Evolutionary conservation across 1,284 basidiomycete species (phyloP), one percentile per base, ranked within the genome.

Genomic region (Rhodotorula sp.): DNA sequence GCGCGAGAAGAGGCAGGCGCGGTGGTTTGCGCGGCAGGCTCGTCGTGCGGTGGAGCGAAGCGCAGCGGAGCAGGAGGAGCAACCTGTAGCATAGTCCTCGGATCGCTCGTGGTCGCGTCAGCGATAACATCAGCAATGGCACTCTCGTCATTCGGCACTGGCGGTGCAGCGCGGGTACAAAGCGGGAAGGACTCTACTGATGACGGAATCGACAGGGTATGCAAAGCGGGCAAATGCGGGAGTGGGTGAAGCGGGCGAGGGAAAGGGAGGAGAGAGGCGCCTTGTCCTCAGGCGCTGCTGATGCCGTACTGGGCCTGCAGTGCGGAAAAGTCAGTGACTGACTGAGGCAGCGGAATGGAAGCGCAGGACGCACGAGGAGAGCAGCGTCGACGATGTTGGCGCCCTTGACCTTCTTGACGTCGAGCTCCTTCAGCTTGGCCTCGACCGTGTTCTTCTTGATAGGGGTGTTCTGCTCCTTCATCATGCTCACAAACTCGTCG

Each of bases 351-450:
- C 10, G 16, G 3, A 16, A 26, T 9, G 24, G 2, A 57, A 54
- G 16, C n/a, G 44, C 34, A 47, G 18, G 9, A 52, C 67, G 31
- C 28, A 65, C 68, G 9, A 65, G 51, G 28, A 69, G n/a, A 15
- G 51, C 64, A 4, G 40, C 54, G 9, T 34, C 24, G 30, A 65
- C 46, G 7, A 62, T 37, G 28, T 31, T 34, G 31, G 58, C 53
- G 18, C 60, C 67, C 64, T 70, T 69, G 62, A 67, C 64, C 64
- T 74, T 72, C 51, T 70, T 67, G 26, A 68, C 55, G 24, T 22
- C 46, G 11, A 70, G 28, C 40, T 65, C 62, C 57, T 68, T 67
- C 46, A 57, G 46, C 59, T 68, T 60, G 24, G 26, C 40, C 11
- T 62, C 51, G 31, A 74, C 46, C 40, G 64, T 46, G 22, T 60